Percentiles rank a stretch among this genome's conserved stretches.
Evolutionary conservation across 108 stramenopile genomes (phyloP).

Genomic region (Aureococcus anophagefferens): DNA sequence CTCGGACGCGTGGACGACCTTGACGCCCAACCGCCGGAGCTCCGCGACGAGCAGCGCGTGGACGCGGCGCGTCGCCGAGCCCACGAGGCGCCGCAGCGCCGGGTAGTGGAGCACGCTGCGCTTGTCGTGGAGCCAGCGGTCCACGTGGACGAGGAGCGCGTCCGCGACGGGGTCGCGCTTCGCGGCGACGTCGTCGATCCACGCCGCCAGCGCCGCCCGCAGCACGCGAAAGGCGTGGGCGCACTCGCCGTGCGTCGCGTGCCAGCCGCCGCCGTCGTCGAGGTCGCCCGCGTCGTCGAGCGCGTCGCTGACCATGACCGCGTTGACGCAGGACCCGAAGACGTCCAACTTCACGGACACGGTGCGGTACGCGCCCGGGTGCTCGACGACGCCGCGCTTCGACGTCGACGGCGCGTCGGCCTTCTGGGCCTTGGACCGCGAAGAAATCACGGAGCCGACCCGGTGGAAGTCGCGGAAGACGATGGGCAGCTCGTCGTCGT

Average conservation of each 20-base stretch:
- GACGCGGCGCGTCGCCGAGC: constrained; percentile 72
- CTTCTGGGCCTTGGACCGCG: constrained; percentile 28
- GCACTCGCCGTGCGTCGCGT: constrained; percentile 46
- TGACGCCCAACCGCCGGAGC: constrained; percentile 82
- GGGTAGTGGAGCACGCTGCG: constrained; percentile 81
- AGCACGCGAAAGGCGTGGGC: constrained; percentile 56
- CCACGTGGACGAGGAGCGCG: constrained; percentile 71
- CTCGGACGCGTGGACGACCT: constrained; percentile 82
- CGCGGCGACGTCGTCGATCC: constrained; percentile 71
- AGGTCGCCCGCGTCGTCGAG: constrained; percentile 19
- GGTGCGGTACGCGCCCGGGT: constrained; percentile 71
- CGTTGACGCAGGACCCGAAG: constrained; percentile 78
- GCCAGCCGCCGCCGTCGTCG: constrained; percentile 26
- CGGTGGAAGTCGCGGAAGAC: constrained; percentile 33
- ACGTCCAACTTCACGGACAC: constrained; percentile 88
- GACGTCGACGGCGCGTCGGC: constrained; percentile 11
- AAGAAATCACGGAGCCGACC: constrained; percentile 30
- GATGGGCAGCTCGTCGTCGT: not conserved
- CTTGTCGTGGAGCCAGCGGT: constrained; percentile 76
- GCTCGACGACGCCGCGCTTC: not conserved
- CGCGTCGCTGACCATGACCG: constrained; percentile 50
- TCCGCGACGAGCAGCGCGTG: constrained; percentile 77
- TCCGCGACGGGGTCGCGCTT: constrained; percentile 62
- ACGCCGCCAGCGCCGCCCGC: constrained; percentile 63
- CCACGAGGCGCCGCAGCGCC: constrained; percentile 76